Evolutionary conservation across 1,139 yeast species (phyloP), one percentile per base, ranked within the genome.

Genomic region (Hemisphaericaspora xylofermentans): DNA sequence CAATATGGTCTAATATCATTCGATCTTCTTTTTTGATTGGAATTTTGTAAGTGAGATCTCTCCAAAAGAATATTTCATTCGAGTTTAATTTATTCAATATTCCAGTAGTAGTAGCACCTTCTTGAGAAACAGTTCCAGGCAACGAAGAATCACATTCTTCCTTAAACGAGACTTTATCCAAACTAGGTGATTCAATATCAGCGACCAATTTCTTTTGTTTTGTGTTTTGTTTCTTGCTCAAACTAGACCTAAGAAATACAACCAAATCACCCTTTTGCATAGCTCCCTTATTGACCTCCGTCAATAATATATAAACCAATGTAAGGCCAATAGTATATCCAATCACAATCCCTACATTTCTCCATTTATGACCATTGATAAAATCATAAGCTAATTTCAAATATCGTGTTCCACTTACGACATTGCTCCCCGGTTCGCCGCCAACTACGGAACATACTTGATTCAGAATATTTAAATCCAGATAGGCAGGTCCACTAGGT

Each of bases 241-340:
- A 19, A n/a, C 24, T 42, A 6, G 25, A 86, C 67, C 1, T 93
- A 80, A 2, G 95, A 40, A 80, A 88, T 35, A 87, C 75, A 43
- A 85, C 70, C 41, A 86, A 76, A 65, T 88, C 96, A 66, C 95
- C 96, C 67, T 82, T 84, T 59, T 87, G 89, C 66, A 81, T 78
- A 17, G 87, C 80, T 59, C 89, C 88, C 54, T 82, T 84, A 55
- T 83, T 83, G 47, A 65, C 64, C 64, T 84, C 91, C 13, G 79
- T 68, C 35, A 53, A 52, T 41, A 83, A 64, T 62, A 84, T 82
- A 87, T 55, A 87, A 68, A 61, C 78, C 87, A 58, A 87, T 95
- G 17, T 89, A 3, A 31, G 13, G 59, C 82, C 73, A 21, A 80
- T 38, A 25, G 67, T 62, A 55, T 75, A 85, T 1, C 71, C 87